Percentiles rank a stretch among this genome's conserved stretches.
Evolutionary conservation across 192 early-diverging fungal genomes (phyloP).

Genomic region (Physocladia obscura): DNA sequence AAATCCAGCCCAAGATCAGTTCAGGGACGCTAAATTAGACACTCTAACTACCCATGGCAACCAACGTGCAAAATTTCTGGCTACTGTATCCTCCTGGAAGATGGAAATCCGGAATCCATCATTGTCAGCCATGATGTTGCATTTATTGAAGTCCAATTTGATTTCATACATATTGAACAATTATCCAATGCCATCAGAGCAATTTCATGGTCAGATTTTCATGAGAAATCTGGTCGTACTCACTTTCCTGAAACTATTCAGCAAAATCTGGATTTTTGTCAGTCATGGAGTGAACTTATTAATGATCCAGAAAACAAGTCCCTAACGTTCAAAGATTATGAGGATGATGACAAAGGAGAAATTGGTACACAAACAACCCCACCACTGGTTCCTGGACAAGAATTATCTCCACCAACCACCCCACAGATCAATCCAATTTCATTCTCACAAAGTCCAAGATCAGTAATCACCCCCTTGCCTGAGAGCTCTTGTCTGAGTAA

Average conservation of each 20-base stretch:
- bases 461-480: neutral
- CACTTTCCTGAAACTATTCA: neutral
- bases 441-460: neutral
- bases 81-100: neutral
- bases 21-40: neutral
- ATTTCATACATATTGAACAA: neutral
- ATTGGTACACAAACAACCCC: neutral
- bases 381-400: neutral
- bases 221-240: no score
- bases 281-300: neutral
- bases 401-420: neutral
- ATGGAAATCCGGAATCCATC: neutral
- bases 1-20: neutral
- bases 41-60: conserved; percentile 9
- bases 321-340: neutral
- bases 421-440: neutral
- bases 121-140: neutral
- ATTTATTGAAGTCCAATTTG: neutral
- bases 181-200: neutral
- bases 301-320: neutral
- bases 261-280: neutral
- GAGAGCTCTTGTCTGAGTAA: neutral
- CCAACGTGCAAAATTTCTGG: neutral
- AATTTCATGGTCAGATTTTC: neutral
- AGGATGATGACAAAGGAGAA: neutral